A percentile compares a stretch with the other conserved stretches of the same genome.
These are phyloP conservation scores for Pyronema omphalodes DNA, from an alignment of 495 filamentous ascomycete genomes.

Conservation along the genomic window DNA sequence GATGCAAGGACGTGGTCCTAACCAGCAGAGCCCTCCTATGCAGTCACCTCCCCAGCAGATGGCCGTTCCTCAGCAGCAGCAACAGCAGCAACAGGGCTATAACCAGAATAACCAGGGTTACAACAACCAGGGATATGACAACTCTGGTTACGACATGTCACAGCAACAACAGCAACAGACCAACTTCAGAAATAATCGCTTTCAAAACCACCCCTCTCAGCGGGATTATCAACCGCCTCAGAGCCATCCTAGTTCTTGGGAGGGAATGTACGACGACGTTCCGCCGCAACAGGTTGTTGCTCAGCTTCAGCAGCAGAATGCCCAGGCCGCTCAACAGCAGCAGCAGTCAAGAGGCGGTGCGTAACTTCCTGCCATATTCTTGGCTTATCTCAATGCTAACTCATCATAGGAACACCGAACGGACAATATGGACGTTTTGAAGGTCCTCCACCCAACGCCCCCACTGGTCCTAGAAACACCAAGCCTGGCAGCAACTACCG, in stretches of 20 bases:
- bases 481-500: constrained; percentile 89
- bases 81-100: not conserved
- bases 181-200: constrained; percentile 23
- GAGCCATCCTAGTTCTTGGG: constrained; percentile 44
- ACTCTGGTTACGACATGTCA: constrained; percentile 4
- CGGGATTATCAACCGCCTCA: constrained; percentile 24
- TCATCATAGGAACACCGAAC: not conserved
- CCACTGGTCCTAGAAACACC: constrained; percentile 90
- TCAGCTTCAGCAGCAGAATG: constrained; percentile 4
- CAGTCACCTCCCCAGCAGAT: not conserved
- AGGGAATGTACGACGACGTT: constrained; percentile 98
- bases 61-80: not conserved
- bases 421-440: constrained; percentile 13
- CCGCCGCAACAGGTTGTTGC: constrained; percentile 40
- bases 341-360: constrained; percentile 17
- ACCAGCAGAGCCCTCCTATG: not conserved
- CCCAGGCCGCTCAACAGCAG: not conserved
- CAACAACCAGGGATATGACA: not conserved
- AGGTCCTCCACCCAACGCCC: constrained; percentile 80
- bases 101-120: not conserved
- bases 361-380: constrained; percentile 8
- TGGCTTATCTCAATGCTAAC: constrained; percentile 12
- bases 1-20: not conserved
- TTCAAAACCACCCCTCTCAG: constrained; percentile 23
- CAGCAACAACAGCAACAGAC: constrained; percentile 29